Conservation (phyloP, 139 green algal species). For the Spirogloea muscicola region DNA sequence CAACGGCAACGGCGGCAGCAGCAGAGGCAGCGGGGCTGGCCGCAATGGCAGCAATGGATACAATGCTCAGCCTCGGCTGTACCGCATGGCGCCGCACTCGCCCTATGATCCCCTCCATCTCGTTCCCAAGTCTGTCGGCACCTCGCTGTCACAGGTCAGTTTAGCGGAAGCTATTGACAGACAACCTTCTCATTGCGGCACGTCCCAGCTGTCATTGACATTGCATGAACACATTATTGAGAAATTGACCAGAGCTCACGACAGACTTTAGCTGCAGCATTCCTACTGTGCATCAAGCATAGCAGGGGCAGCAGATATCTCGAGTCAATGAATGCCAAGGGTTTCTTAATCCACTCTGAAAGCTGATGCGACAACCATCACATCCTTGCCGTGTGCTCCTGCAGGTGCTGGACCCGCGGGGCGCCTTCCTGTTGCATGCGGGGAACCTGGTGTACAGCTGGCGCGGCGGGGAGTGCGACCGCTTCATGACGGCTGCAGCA, state of each 20-base stretch:
- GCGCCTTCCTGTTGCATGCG: slow-evolving; percentile 34
- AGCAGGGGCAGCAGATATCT: not conserved
- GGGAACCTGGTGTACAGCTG: slow-evolving; percentile 23
- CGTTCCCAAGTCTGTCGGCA: slow-evolving; percentile 32
- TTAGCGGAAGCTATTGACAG: too few relatives aligned
- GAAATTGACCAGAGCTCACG: too few relatives aligned
- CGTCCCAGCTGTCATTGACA: too few relatives aligned
- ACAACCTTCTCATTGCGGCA: too few relatives aligned
- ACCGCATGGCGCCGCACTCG: slow-evolving; percentile 38
- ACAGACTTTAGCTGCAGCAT: too few relatives aligned
- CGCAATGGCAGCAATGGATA: slow-evolving; percentile 1
- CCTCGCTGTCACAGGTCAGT: too few relatives aligned
- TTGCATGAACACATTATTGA: too few relatives aligned
- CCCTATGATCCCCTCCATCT: slow-evolving; percentile 37
- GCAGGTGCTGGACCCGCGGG: slow-evolving; percentile 18
- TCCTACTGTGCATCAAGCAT: too few relatives aligned
- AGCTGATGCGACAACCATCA: too few relatives aligned
- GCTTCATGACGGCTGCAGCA: slow-evolving; percentile 5
- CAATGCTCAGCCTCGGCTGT: slow-evolving; percentile 5
- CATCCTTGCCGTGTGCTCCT: not conserved
- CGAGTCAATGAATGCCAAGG: not conserved
- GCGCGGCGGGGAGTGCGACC: slow-evolving; percentile 6
- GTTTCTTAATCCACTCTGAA: not conserved
- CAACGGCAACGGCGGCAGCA: not conserved
- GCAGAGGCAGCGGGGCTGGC: not conserved